These are phyloP conservation scores for Debaryomyces robertsiae DNA, from an alignment of 1,139 yeast genomes.

Conservation along the genomic window DNA sequence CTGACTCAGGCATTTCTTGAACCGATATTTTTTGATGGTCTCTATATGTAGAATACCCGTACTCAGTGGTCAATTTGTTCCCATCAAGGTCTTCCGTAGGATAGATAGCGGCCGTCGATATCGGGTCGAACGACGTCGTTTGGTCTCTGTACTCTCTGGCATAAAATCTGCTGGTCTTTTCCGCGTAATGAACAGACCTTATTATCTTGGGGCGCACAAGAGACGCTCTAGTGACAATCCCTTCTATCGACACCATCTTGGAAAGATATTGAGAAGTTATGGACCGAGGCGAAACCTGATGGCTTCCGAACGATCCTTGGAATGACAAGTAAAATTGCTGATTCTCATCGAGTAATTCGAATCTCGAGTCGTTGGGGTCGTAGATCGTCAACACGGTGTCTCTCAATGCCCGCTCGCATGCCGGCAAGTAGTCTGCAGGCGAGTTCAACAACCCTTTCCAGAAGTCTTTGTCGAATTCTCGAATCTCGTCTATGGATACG, in stretches of 20 bases:
- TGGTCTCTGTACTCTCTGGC: conserved; percentile 93
- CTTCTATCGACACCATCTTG: conserved; percentile 85
- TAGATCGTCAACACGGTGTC: conserved; percentile 75
- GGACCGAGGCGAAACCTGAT: conserved; percentile 85
- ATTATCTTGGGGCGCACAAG: conserved; percentile 90
- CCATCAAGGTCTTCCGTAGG: conserved; percentile 95
- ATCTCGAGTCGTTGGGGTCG: conserved; percentile 55
- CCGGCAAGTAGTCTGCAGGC: conserved; percentile 88
- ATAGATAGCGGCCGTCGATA: conserved; percentile 82
- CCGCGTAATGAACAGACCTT: conserved; percentile 93
- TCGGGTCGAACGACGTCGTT: conserved; percentile 86
- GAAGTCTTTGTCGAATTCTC: conserved; percentile 78
- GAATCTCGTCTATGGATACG: conserved; percentile 81
- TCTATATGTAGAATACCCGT: conserved; percentile 88
- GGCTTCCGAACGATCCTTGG: conserved; percentile 90
- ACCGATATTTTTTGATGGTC: conserved; percentile 93
- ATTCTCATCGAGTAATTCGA: conserved; percentile 56
- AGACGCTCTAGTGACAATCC: conserved; percentile 93
- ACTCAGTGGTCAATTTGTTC: conserved; percentile 83
- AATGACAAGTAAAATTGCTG: conserved; percentile 78
- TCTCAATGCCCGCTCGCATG: conserved; percentile 83
- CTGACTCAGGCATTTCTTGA: conserved; percentile 98
- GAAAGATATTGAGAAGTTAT: conserved; percentile 77
- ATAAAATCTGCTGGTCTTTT: conserved; percentile 78
- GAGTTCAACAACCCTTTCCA: conserved; percentile 76